phyloP scores from a whole-genome alignment of 805 yeast genomes.

The Metschnikowia borealis region DNA sequence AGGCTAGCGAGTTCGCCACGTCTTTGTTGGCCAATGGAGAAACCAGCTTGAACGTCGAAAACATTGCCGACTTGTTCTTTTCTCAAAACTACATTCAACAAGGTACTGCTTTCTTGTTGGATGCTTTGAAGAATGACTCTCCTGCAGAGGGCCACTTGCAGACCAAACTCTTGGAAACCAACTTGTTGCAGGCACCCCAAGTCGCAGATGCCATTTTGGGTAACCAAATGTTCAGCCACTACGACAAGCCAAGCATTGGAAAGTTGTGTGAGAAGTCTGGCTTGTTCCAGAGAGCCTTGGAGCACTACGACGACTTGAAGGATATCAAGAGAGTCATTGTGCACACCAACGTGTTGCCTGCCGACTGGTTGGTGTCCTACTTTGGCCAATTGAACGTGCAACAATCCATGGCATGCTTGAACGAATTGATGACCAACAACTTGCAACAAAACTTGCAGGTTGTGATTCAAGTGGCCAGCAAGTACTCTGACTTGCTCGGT shows the following conservation, averaged over 20 bases:
- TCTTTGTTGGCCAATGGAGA: conserved; percentile 66
- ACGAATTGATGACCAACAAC: conserved; percentile 75
- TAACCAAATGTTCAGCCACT: conserved; percentile 91
- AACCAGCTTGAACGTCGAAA: conserved; percentile 70
- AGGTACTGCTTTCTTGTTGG: conserved; percentile 95
- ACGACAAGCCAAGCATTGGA: conserved; percentile 91
- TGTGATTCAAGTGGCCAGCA: conserved; percentile 94
- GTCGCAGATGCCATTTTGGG: conserved; percentile 99
- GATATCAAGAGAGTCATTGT: conserved; percentile 95
- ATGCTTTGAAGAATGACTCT: conserved; percentile 88
- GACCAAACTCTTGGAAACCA: conserved; percentile 89
- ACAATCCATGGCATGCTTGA: conserved; percentile 82
- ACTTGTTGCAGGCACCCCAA: conserved; percentile 94
- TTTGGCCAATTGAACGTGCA: conserved; percentile 94
- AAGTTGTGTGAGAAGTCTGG: conserved; percentile 95
- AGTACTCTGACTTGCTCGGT: conserved; percentile 91
- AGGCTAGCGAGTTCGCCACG: conserved; percentile 95
- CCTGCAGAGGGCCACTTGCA: conserved; percentile 96
- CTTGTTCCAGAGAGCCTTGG: conserved; percentile 89
- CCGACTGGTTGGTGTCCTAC: conserved; percentile 89
- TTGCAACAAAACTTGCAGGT: conserved; percentile 86
- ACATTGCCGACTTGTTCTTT: conserved; percentile 87
- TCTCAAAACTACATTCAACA: conserved; percentile 93
- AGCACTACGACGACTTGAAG: conserved; percentile 88
- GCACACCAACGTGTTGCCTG: conserved; percentile 77